Conservation (phyloP, 2,329 filamentous ascomycete genomes). For the Aspergillus costaricaensis region DNA sequence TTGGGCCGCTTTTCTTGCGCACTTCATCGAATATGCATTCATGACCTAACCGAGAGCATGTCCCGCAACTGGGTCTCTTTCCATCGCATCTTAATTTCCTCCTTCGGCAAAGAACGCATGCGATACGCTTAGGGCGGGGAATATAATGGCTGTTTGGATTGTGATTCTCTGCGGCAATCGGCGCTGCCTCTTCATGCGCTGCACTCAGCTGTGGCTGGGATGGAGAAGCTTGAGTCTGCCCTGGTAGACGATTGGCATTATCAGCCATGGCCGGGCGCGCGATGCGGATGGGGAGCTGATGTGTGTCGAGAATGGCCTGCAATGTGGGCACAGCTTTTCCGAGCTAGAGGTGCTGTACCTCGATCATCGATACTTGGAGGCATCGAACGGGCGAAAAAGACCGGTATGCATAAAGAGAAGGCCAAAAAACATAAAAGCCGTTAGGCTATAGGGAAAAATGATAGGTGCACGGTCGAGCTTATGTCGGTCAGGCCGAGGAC, state of each 20-base stretch:
- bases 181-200: constrained; percentile 20
- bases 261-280: constrained; percentile 39
- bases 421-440: not conserved
- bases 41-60: constrained; percentile 82
- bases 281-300: not conserved
- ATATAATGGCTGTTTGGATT: constrained; percentile 59
- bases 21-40: constrained; percentile 89
- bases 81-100: constrained; percentile 91
- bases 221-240: constrained; percentile 41
- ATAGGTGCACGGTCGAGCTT: not conserved
- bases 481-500: not conserved
- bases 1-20: constrained; percentile 90
- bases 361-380: constrained; percentile 6
- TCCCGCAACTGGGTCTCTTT: constrained; percentile 79
- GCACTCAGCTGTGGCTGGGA: constrained; percentile 23
- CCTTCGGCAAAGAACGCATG: constrained; percentile 91
- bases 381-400: not conserved
- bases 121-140: constrained; percentile 86
- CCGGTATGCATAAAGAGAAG: not conserved
- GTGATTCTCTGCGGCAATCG: constrained; percentile 37
- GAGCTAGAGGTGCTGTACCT: constrained; percentile 14
- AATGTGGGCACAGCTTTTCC: not conserved
- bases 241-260: constrained; percentile 61
- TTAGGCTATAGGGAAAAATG: not conserved
- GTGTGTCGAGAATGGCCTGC: not conserved